Percentiles rank a stretch among this genome's conserved stretches.
Conservation (phyloP, 2,329 filamentous ascomycete genomes). For the Chalaropsis thielavioides region DNA sequence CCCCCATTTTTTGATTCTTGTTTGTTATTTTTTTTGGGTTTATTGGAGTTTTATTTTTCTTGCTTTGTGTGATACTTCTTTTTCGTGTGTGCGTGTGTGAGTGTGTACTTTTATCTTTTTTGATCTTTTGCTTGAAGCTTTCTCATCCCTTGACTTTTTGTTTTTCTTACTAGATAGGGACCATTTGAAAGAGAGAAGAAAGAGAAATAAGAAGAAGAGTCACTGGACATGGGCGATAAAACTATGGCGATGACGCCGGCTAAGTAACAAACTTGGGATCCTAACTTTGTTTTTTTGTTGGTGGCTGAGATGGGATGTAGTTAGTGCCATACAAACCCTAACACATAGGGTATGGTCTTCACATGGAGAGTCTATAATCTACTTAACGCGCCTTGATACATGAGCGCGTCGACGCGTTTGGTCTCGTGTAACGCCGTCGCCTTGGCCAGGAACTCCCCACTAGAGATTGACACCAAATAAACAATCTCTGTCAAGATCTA, state of each 20-base stretch:
- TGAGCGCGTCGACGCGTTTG: neutral
- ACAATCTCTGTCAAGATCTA: neutral
- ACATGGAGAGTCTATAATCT: too few relatives aligned
- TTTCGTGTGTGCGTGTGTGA: neutral
- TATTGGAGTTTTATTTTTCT: slow-evolving; percentile 4
- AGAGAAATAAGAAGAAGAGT: neutral
- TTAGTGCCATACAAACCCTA: too few relatives aligned
- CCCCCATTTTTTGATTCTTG: neutral
- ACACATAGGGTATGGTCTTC: too few relatives aligned
- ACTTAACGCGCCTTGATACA: neutral
- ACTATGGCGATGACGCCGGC: too few relatives aligned
- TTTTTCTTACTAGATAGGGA: neutral
- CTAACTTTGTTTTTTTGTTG: too few relatives aligned
- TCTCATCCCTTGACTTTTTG: neutral
- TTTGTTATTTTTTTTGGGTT: slow-evolving; percentile 1
- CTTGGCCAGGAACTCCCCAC: neutral
- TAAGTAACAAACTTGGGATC: too few relatives aligned
- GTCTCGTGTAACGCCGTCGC: neutral
- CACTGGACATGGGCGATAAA: neutral
- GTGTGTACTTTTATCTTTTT: neutral
- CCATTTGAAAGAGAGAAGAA: neutral
- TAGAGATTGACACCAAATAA: neutral
- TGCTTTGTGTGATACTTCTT: neutral
- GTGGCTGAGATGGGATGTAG: too few relatives aligned
- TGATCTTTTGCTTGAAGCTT: neutral